These are phyloP conservation scores for Xylaria nigripes DNA, from an alignment of 495 filamentous ascomycete species.

Conservation along the genomic window DNA sequence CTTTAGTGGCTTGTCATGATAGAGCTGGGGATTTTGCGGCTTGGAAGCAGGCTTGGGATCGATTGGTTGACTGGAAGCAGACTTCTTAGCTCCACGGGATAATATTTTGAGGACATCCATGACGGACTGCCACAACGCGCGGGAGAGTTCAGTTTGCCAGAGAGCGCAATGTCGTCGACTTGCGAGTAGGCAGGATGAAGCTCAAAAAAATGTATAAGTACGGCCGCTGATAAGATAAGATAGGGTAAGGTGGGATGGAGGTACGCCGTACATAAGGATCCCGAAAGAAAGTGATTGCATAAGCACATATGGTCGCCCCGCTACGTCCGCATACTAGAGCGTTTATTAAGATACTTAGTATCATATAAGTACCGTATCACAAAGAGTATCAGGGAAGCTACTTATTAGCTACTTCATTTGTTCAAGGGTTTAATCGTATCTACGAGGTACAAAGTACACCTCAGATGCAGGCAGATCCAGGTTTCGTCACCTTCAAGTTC, in stretches of 20 bases:
- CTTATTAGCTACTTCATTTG: background rate
- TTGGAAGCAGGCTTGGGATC: slow-evolving; percentile 24
- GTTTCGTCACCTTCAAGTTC: slow-evolving; percentile 12
- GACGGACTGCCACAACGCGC: background rate
- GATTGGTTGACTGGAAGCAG: slow-evolving; percentile 13
- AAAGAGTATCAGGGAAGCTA: background rate
- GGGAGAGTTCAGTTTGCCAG: background rate
- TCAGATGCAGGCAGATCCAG: slow-evolving; percentile 7
- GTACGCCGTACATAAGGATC: too few species aligned
- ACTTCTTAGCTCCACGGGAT: slow-evolving; percentile 53
- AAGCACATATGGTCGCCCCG: too few species aligned
- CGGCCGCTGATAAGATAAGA: too few species aligned
- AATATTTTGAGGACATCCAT: slow-evolving; percentile 65
- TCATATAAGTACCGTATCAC: background rate
- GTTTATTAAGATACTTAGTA: too few species aligned
- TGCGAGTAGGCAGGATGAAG: background rate
- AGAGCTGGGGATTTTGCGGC: slow-evolving; percentile 42
- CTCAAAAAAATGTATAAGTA: background rate
- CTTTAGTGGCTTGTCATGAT: slow-evolving; percentile 44
- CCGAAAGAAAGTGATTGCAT: too few species aligned
- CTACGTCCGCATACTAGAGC: too few species aligned
- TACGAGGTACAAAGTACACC: background rate
- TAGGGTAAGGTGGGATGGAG: too few species aligned
- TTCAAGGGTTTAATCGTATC: background rate
- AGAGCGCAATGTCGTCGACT: background rate